Evolutionary conservation across 352 stramenopile genomes (phyloP), one percentile per base, ranked within the genome.

Genomic region (Globisporangium viniferum): DNA sequence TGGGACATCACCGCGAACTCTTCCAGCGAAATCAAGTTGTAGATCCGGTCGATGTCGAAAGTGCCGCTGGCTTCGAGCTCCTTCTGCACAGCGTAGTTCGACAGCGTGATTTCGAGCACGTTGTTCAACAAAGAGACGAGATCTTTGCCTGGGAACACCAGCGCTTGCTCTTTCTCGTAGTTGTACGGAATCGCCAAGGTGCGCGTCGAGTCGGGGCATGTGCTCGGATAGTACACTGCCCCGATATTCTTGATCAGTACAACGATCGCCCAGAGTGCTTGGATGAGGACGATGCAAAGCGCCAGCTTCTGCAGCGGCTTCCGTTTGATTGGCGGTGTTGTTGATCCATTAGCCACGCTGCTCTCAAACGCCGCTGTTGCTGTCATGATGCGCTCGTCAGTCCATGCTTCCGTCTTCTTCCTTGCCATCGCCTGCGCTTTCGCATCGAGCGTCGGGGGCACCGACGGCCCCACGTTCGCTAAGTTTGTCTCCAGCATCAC

Each of bases 171-270:
- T 2, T 59, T 24, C 5, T 60, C 64, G 65, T 48, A 67, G 3
- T 20, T 24, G 59, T 63, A 67, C 7, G 41, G 31, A 8, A 35
- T 27, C 15, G 22, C 46, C 18, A 10, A 46, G 6, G 31, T 70
- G 46, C 44, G 51, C 7, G 39, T 41, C 9, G 64, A 68, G 39
- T 83, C 76, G 3, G 78, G 68, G 1, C 67, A 72, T 1, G 69
- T 76, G 14, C 69, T 68, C 10, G 78, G 78, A 49, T 80, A 80
- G 9, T 72, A 66, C 44, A 82, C 69, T 0, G 67, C 76, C 35
- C 58, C 73, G 29, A 86, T 69, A 51, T 86, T 86, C 68, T 83
- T 83, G 24, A 83, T 33, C 7, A 76, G 76, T 14, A 83, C 72
- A 9, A 62, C 35, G 31, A 76, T 64, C 27, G 76, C 76, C 78